Base-by-base conservation (phyloP, 768 basidiomycete species). In the Phlegmacium glaucopus region DNA sequence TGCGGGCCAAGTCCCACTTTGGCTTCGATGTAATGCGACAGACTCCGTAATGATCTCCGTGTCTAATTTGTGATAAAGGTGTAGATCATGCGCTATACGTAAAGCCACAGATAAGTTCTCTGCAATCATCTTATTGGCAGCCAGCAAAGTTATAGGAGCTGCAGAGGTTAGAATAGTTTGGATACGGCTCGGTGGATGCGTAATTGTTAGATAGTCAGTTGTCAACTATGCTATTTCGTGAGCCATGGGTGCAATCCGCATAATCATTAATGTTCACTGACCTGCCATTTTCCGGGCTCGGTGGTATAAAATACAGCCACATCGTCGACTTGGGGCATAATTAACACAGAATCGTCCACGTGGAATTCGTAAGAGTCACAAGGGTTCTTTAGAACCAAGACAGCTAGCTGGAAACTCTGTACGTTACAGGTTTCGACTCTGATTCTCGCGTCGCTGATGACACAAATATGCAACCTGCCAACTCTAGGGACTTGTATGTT, bases 11-110 rank as follows among this genome's bases (percentile, higher is more conserved):
- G 50, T 44, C 10, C 43, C 51, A 17, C 50, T 56, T 8, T 57
- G 50, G 4, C 61, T 52, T 48, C 41, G 51, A 30, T 30, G 37
- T 18, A 52, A 51, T 9, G 70, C 74, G 51, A 76, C 73, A 3
- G 61, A 46, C 52, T 75, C 75, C 28, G 60, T 52, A 42, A 82
- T 54, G 37, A 94, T 80, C 40, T 80, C 75, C 0, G 79, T 62
- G 51, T 92, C 90, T 16, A 94, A 61, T 48, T 78, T 74, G 58
- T 90, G 85, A 63, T 85, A 90, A 0, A 79, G 57, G 27, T 79
- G 66, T 13, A 93, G 67, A 50, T 81, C 77, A 58, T 90, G 80
- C 2, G 85, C 81, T 17, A 94, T 66, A 10, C 91, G 74, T 9
- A 75, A 60, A 2, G 87, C 90, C 3, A 82, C 63, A 0, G 78